A percentile compares a stretch with the other conserved stretches of the same genome.
phyloP scores from a whole-genome alignment of 768 basidiomycete genomes.

The Pisolithus albus region DNA sequence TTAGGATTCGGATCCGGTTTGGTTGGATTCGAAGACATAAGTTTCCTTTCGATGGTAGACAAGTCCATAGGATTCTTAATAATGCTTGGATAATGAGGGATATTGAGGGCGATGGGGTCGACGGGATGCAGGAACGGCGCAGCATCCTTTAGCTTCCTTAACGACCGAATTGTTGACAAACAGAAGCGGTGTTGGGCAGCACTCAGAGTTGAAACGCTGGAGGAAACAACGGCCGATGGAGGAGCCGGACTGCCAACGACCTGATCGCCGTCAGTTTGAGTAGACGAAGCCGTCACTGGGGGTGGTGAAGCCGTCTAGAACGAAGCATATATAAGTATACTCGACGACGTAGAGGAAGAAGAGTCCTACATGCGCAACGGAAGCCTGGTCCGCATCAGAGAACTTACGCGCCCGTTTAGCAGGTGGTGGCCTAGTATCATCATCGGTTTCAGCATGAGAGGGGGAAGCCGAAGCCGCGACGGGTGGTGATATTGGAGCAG shows the following conservation, averaged over 20 bases:
- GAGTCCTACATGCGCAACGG: slow-evolving; percentile 61
- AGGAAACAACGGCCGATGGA: background rate
- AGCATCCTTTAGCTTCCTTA: slow-evolving; percentile 86
- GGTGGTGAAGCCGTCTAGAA: slow-evolving; percentile 75
- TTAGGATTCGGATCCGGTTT: slow-evolving; percentile 65
- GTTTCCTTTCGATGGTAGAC: slow-evolving; percentile 84
- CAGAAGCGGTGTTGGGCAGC: slow-evolving; percentile 74
- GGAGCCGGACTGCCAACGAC: slow-evolving; percentile 10
- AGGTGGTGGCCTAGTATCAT: slow-evolving; percentile 65
- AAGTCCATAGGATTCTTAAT: slow-evolving; percentile 94
- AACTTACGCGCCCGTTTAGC: slow-evolving; percentile 74
- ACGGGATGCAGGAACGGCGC: slow-evolving; percentile 80
- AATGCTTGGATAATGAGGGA: slow-evolving; percentile 84
- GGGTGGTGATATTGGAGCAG: slow-evolving; percentile 30
- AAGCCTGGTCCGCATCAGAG: slow-evolving; percentile 71
- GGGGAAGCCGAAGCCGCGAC: slow-evolving; percentile 26
- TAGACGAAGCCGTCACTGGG: slow-evolving; percentile 44
- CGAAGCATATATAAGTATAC: slow-evolving; percentile 41
- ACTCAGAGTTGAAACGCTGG: slow-evolving; percentile 42
- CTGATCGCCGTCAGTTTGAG: slow-evolving; percentile 25
- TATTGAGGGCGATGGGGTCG: slow-evolving; percentile 73
- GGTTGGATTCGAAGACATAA: slow-evolving; percentile 67
- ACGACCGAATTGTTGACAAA: slow-evolving; percentile 62
- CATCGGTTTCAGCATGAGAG: slow-evolving; percentile 20
- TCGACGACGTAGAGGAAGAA: slow-evolving; percentile 39